Base-by-base conservation (phyloP, 108 stramenopile species). In the Cylindrotheca fusiformis region DNA sequence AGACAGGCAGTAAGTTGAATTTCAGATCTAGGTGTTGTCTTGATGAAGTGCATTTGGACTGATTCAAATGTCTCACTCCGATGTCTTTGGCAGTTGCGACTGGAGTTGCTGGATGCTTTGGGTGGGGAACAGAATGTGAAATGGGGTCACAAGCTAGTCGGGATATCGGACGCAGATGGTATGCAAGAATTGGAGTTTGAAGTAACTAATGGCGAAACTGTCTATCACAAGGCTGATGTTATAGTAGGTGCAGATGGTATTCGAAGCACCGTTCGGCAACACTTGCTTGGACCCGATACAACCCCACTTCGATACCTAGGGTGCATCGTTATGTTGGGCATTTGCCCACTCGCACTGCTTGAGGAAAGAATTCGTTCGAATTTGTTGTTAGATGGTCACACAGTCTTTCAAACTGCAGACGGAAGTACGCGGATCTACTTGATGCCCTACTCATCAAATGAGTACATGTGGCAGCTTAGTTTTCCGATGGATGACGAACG, bases 211-310 rank as follows among this genome's bases (percentile, higher is more conserved):
- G 33, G 61, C 19, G 31, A 64, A 8, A 52, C 56, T n/a, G 56
- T 82, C 21, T 49, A 44, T 46, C 32, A 53, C 3, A 45, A 29
- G 32, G 79, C 85, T 20, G 83, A 86, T 49, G 52, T 95, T 53
- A 66, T 97, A 12, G 94, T 97, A 28, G 96, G 95, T 14, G 88
- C 86, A 26, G 96, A 97, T 78, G 96, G 96, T 27, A 92, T 97
- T 52, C 81, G 92, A 54, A 83, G 81, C 56, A 65, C 62, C 19
- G 87, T 92, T 8, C 72, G 91, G 50, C 4, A 60, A 19, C 58
- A 57, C 19, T 67, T 82, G 41, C 48, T 87, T 25, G 86, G 76
- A 21, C 76, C 76, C 18, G 65, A 58, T 2, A 41, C 20, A 18
- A 32, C 8, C n/a, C 87, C 89, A 6, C 64, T 88, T 18, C 76